phyloP scores from a whole-genome alignment of 2,329 filamentous ascomycete genomes.

The Aspergillus aculeatus region DNA sequence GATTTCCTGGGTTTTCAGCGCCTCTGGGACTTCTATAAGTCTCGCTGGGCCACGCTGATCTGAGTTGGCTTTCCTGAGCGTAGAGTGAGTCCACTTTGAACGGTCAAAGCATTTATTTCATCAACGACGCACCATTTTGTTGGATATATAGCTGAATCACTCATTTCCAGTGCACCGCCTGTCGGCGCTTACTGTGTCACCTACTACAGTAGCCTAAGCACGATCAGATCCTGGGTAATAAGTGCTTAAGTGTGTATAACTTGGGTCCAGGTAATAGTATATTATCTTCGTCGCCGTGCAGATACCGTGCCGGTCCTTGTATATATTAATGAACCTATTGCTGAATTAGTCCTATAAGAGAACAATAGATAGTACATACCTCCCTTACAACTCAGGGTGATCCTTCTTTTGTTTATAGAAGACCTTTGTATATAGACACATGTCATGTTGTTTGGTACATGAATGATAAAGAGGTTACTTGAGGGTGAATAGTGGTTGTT shows the following conservation, averaged over 20 bases:
- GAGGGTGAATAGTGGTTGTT: no score
- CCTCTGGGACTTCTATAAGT: conserved; percentile 2
- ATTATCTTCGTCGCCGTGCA: no score
- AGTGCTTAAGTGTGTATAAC: not conserved
- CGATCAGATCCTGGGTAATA: not conserved
- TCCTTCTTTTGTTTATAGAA: no score
- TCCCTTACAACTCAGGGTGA: no score
- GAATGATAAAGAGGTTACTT: no score
- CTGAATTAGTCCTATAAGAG: no score
- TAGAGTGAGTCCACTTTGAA: not conserved
- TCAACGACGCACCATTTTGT: not conserved
- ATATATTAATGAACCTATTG: no score
- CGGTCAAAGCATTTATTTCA: not conserved
- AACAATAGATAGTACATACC: no score
- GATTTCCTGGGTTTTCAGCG: conserved; percentile 7
- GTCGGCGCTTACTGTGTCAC: not conserved
- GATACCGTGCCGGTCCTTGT: no score
- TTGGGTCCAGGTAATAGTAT: not conserved
- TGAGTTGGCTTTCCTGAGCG: not conserved
- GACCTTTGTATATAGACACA: no score
- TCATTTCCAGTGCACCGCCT: not conserved
- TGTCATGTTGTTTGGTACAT: no score
- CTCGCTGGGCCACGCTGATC: not conserved
- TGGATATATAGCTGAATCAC: not conserved
- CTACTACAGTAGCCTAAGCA: not conserved